Percentiles rank a stretch among this genome's conserved stretches.
Evolutionary conservation across 2,329 filamentous ascomycete species (phyloP).

Genomic region (Neonectria coccinea): DNA sequence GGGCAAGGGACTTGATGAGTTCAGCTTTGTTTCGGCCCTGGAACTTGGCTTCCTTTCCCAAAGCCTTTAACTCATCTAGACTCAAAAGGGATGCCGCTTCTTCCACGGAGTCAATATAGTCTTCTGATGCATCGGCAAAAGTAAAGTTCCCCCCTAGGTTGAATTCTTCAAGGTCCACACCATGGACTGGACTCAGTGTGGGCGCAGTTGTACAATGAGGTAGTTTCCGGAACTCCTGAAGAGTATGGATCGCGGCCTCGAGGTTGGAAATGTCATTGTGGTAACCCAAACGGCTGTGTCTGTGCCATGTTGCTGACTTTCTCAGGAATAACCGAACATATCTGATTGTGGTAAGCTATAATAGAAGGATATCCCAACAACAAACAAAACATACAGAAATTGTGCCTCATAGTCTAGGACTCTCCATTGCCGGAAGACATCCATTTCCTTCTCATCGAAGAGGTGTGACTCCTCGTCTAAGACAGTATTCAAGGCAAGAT

Average conservation of each 20-base stretch:
- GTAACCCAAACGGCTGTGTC: conserved; percentile 81
- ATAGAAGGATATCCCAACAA: not conserved
- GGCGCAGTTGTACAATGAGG: conserved; percentile 53
- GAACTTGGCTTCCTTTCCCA: conserved; percentile 89
- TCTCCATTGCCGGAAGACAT: conserved; percentile 82
- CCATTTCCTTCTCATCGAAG: conserved; percentile 82
- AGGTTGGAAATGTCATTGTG: conserved; percentile 85
- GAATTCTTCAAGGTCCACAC: conserved; percentile 55
- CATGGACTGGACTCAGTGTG: conserved; percentile 39
- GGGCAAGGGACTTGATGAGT: conserved; percentile 78
- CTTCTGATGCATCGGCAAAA: conserved; percentile 84
- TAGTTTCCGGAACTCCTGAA: conserved; percentile 71
- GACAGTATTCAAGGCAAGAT: conserved; percentile 89
- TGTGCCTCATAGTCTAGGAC: conserved; percentile 84
- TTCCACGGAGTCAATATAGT: conserved; percentile 80
- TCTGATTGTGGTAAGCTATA: conserved; percentile 56
- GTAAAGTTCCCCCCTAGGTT: conserved; percentile 70
- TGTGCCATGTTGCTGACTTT: conserved; percentile 93
- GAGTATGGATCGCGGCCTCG: conserved; percentile 69
- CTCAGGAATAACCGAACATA: conserved; percentile 94
- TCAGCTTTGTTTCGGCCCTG: conserved; percentile 90
- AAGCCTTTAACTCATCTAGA: conserved; percentile 86
- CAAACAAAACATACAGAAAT: conserved; percentile 75
- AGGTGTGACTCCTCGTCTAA: conserved; percentile 88
- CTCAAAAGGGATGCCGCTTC: conserved; percentile 84